Conservation (phyloP, 1,139 yeast species). For the Sugiyamaella pinicola region DNA sequence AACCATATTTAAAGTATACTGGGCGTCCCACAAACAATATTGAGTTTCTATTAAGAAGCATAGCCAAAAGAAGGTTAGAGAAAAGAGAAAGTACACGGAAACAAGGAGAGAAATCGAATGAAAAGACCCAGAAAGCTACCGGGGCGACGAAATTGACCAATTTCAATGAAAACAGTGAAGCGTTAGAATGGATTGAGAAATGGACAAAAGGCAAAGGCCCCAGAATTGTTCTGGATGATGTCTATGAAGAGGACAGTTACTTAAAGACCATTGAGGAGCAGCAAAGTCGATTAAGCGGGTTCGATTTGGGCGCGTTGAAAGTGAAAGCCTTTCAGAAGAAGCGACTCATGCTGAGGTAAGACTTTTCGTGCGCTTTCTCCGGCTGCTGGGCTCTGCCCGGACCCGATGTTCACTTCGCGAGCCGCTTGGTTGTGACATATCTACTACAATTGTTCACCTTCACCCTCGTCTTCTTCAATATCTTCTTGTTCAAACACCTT, state of each 20-base stretch:
- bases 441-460: constrained; percentile 11
- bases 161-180: constrained; percentile 61
- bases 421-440: no score
- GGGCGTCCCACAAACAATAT: constrained; percentile 75
- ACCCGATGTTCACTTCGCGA: neutral
- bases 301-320: constrained; percentile 30
- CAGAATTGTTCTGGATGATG: constrained; percentile 44
- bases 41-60: constrained; percentile 57
- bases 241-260: constrained; percentile 32
- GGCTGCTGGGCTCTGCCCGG: no score
- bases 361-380: no score
- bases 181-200: constrained; percentile 65
- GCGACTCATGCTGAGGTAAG: constrained; percentile 18
- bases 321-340: constrained; percentile 15
- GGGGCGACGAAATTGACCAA: neutral
- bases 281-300: constrained; percentile 30
- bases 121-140: neutral
- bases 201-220: constrained; percentile 64
- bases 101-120: constrained; percentile 21
- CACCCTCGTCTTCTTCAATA: constrained; percentile 15
- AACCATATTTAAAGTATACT: constrained; percentile 46
- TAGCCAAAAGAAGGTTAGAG: constrained; percentile 45
- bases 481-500: constrained; percentile 59
- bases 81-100: constrained; percentile 36
- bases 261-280: constrained; percentile 30